Base-by-base conservation (phyloP, 257 asterid genomes). In the Leonotis leonurus region DNA sequence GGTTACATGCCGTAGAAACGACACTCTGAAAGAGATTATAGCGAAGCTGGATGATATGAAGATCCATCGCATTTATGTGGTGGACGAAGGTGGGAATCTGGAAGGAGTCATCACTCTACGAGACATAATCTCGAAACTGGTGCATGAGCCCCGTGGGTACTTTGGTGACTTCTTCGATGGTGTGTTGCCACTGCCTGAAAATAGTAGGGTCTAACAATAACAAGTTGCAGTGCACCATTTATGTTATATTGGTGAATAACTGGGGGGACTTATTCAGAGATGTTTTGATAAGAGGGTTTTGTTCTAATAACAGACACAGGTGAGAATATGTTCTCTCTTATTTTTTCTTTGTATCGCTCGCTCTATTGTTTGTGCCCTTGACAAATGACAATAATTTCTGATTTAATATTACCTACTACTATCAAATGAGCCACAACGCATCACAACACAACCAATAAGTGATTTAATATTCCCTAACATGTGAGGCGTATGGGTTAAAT, bases 81-180 rank as follows among this genome's bases (percentile, higher is more conserved):
- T 79, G 11, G 92, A 85, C 35, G 96, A 87, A 32, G 64, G 25
- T 29, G 97, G 89, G 37, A 75, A 89, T 44, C 83, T 93, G 12
- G 89, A 80, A 76, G 97, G 97, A 33, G 88, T 93, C 3, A 57
- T 93, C 63, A 93, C 97, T 1, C 92, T 93, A 10, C 77, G 99
- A 64, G 99, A 93, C 92, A 89, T 93, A 46, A 93, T 93, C 44
- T 89, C 97, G 3, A 93, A 77, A 80, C 86, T 93, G 21, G 99
- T 89, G 6, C 99, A 93, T 30, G 99, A 93, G 67, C 99, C 99
- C 40, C 94, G 92, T 1, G 99, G 99, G 3, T 93, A 93, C 72
- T 93, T 93, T 1, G 99, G 99, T 2, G 99, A 93, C 76, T 93
- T 93, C 94, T 93, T 93, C 44, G 97, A 93, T 27, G 97, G 99